Percentiles rank a stretch among this genome's conserved stretches.
phyloP scores from a whole-genome alignment of 1,284 basidiomycete species.

The Heterobasidion irregulare region DNA sequence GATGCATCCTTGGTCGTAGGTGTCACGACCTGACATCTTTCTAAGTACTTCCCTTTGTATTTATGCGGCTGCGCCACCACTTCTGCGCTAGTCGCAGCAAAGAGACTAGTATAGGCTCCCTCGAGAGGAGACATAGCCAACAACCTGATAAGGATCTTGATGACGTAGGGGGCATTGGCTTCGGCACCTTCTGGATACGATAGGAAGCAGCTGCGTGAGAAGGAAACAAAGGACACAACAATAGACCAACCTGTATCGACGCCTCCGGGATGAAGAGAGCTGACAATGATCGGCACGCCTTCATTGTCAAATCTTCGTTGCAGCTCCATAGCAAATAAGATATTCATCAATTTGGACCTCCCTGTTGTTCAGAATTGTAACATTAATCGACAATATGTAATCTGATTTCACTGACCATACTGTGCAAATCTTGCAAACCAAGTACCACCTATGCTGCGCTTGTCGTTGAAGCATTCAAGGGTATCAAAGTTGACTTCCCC shows the following conservation, averaged over 20 bases:
- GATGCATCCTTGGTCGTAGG: constrained; percentile 19
- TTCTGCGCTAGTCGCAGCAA: constrained; percentile 36
- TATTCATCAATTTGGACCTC: constrained; percentile 25
- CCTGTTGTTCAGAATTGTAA: constrained; percentile 8
- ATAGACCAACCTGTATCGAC: background rate
- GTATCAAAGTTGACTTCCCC: constrained; percentile 20
- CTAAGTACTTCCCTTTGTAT: constrained; percentile 38
- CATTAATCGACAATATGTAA: background rate
- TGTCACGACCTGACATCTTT: constrained; percentile 23
- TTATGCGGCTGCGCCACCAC: constrained; percentile 26
- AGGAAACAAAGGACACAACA: background rate
- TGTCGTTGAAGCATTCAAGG: constrained; percentile 29
- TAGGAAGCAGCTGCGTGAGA: background rate
- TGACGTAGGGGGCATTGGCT: constrained; percentile 11
- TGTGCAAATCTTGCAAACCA: constrained; percentile 19
- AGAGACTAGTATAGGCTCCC: constrained; percentile 32
- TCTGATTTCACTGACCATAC: constrained; percentile 26
- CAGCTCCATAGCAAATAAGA: constrained; percentile 20
- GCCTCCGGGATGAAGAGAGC: background rate
- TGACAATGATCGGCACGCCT: constrained; percentile 21
- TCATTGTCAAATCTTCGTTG: constrained; percentile 19
- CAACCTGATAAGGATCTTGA: constrained; percentile 17
- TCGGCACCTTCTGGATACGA: background rate
- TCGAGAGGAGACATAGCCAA: constrained; percentile 27
- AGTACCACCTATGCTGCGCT: constrained; percentile 8